Percentiles rank a stretch among this genome's conserved stretches.
Evolutionary conservation across 768 basidiomycete species (phyloP).

Genomic region (Kwoniella sp.): DNA sequence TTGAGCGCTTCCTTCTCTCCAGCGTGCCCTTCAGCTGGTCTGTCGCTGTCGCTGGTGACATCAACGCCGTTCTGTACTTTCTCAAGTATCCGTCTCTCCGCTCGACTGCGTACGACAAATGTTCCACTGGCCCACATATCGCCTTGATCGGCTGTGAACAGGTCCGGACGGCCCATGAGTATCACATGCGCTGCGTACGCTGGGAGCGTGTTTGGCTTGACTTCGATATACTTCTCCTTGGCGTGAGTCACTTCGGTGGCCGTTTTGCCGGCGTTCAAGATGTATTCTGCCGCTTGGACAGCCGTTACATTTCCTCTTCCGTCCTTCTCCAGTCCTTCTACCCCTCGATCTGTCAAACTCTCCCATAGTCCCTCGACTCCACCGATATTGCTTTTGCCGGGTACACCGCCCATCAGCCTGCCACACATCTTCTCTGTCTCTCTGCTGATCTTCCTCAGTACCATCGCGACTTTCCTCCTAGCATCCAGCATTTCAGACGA

Average conservation of each 20-base stretch:
- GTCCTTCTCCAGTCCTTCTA: conserved; percentile 56
- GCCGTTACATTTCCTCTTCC: conserved; percentile 65
- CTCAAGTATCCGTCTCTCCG: conserved; percentile 23
- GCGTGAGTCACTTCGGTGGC: background rate
- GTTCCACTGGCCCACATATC: conserved; percentile 44
- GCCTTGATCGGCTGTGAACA: conserved; percentile 43
- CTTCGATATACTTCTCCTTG: conserved; percentile 4
- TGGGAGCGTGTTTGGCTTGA: conserved; percentile 37
- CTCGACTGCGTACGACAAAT: conserved; percentile 38
- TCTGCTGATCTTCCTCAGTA: conserved; percentile 63
- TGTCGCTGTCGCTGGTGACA: conserved; percentile 9
- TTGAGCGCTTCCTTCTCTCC: conserved; percentile 8
- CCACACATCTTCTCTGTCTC: conserved; percentile 60
- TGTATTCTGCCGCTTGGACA: conserved; percentile 61
- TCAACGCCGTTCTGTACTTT: conserved; percentile 28
- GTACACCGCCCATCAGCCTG: conserved; percentile 33
- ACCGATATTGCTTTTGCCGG: conserved; percentile 43
- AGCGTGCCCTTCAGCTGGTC: conserved; percentile 4
- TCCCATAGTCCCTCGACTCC: conserved; percentile 46
- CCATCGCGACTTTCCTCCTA: conserved; percentile 67
- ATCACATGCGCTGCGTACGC: conserved; percentile 46
- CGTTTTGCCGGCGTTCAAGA: conserved; percentile 55
- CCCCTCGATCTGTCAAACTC: conserved; percentile 6
- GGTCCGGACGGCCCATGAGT: conserved; percentile 47
- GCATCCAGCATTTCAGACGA: conserved; percentile 61